A percentile compares a stretch with the other conserved stretches of the same genome.
Evolutionary conservation across 208 protist species (phyloP).

Genomic region (Vickermania spadyakhi): DNA sequence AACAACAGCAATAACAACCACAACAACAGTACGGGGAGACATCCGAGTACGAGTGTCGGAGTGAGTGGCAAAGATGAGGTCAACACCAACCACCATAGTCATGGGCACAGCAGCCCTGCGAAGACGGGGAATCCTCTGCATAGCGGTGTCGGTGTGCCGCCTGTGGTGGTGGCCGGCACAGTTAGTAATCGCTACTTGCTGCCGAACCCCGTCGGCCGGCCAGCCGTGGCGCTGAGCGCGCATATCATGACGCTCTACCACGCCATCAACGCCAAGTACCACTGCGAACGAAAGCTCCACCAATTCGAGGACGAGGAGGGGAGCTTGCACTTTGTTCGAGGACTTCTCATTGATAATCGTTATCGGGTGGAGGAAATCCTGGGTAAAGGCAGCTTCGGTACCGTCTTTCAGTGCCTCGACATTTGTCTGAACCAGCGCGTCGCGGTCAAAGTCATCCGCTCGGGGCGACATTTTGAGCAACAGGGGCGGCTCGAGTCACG

Average conservation of each 20-base stretch:
- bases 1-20: too few species aligned
- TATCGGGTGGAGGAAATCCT: conserved; percentile 80
- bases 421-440: conserved; percentile 59
- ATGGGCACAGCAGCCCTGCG: too few species aligned
- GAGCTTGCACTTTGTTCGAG: conserved; percentile 64
- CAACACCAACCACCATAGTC: too few species aligned
- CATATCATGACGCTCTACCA: conserved; percentile 49
- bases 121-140: too few species aligned
- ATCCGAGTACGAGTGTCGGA: too few species aligned
- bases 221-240: conserved; percentile 25
- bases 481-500: conserved; percentile 79
- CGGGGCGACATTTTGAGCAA: conserved; percentile 55
- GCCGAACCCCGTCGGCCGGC: conserved; percentile 19
- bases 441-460: conserved; percentile 84
- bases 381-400: conserved; percentile 86
- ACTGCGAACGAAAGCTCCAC: conserved; percentile 13
- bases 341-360: conserved; percentile 61
- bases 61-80: too few species aligned
- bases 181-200: too few species aligned
- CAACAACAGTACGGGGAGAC: too few species aligned
- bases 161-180: too few species aligned
- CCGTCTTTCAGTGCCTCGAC: conserved; percentile 75
- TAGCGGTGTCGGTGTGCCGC: too few species aligned
- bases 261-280: conserved; percentile 60
- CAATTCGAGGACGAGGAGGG: conserved; percentile 75